phyloP scores from a whole-genome alignment of 2,329 filamentous ascomycete genomes.

The Nakataea oryzae region DNA sequence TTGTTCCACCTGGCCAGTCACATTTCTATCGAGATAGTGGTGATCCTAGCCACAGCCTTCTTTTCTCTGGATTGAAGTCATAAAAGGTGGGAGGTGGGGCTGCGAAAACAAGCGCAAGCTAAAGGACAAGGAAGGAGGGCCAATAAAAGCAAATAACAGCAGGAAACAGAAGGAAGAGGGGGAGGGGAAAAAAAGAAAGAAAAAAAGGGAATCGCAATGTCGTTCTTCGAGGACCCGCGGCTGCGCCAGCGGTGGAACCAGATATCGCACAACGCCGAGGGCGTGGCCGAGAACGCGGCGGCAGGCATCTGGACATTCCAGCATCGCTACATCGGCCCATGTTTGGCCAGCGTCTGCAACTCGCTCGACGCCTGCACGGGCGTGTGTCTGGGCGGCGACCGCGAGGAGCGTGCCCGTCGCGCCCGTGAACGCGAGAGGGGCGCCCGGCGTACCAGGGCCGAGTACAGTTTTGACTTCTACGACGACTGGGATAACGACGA shows the following conservation, averaged over 20 bases:
- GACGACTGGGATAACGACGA: slow-evolving; percentile 80
- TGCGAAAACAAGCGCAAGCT: no score
- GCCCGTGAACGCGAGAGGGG: slow-evolving; percentile 49
- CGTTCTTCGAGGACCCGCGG: slow-evolving; percentile 69
- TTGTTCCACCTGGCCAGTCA: neutral
- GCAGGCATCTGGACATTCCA: slow-evolving; percentile 83
- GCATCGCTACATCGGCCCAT: slow-evolving; percentile 76
- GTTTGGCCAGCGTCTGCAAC: slow-evolving; percentile 55
- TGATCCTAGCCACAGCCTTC: neutral
- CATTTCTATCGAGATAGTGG: neutral
- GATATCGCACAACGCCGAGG: slow-evolving; percentile 72
- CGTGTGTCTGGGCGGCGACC: slow-evolving; percentile 54
- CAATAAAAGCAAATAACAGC: neutral
- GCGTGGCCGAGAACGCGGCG: slow-evolving; percentile 83
- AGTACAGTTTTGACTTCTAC: slow-evolving; percentile 92
- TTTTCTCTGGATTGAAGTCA: no score
- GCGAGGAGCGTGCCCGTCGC: slow-evolving; percentile 64
- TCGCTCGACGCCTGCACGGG: slow-evolving; percentile 64
- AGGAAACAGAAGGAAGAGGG: neutral
- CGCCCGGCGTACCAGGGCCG: slow-evolving; percentile 48
- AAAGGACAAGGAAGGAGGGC: neutral
- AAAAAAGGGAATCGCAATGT: slow-evolving; percentile 27
- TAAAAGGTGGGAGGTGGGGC: no score
- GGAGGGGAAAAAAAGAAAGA: neutral
- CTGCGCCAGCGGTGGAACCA: slow-evolving; percentile 91